Base-by-base conservation (phyloP, 805 yeast species). In the Kodamaea kakaduensis region DNA sequence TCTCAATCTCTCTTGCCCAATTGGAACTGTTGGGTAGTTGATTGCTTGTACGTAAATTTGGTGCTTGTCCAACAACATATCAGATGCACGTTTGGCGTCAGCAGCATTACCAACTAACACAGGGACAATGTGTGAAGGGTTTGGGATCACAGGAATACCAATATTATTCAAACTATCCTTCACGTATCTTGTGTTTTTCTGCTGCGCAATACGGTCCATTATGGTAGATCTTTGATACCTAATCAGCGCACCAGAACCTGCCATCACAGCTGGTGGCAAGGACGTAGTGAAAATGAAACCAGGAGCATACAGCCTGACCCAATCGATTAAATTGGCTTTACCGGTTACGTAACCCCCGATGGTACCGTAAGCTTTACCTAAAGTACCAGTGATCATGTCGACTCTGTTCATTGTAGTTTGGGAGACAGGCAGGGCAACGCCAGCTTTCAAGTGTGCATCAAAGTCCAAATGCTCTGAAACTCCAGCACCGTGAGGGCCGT, bases 401-500 rank as follows among this genome's bases (percentile, higher is more conserved):
- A 93, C 77, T 58, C 97, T 79, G 59, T 82, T 89, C 85, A 83
- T 76, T 22, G 84, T 83, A 7, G 95, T 79, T 38, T 68, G 61
- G 26, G 50, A 45, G 29, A 47, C 50, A 31, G 64, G 61, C 45
- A 78, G 75, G 9, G 71, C 71, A 47, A 78, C 66, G 46, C 93
- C 93, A 10, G 79, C 60, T 40, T 67, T 57, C 54, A 85, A 76
- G 57, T 90, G 95, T 37, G 80, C 78, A 31, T 85, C 85, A 50
- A 88, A 93, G 64, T 93, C 86, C 52, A 84, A 71, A 59, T 93
- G 98, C 64, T 93, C 99, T 31, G 97, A 96, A 37, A 93, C 97
- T 67, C 99, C 99, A 21, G 96, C 98, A 56, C 99, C 99, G 52
- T 85, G 96, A 41, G 99, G 97, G 52, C 99, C 99, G 58, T 93